Percentiles rank a stretch among this genome's conserved stretches.
Evolutionary conservation across 2,329 filamentous ascomycete species (phyloP).

Genomic region (Ilyonectria robusta): DNA sequence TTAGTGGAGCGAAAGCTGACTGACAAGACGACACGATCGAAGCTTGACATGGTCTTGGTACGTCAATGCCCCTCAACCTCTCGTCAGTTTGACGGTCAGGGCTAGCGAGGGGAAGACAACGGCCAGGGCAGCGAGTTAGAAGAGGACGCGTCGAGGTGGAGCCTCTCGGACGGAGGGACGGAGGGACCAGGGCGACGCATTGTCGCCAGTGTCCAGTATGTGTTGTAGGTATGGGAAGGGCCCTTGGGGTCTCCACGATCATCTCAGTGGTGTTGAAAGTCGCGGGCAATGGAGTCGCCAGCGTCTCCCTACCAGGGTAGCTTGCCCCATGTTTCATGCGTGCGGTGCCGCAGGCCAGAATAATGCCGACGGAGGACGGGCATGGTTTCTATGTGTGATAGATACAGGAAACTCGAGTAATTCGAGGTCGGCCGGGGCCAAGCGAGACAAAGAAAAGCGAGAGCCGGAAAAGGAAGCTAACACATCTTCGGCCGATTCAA

Average conservation of each 20-base stretch:
- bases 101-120: slow-evolving; percentile 11
- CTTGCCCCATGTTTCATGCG: slow-evolving; percentile 42
- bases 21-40: background rate
- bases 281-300: slow-evolving; percentile 38
- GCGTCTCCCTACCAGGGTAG: slow-evolving; percentile 42
- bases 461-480: slow-evolving; percentile 17
- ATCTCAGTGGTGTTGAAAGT: slow-evolving; percentile 35
- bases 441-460: slow-evolving; percentile 8
- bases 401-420: slow-evolving; percentile 25
- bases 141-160: slow-evolving; percentile 21
- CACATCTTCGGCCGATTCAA: slow-evolving; percentile 36
- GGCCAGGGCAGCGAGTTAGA: slow-evolving; percentile 18
- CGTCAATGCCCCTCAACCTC: slow-evolving; percentile 22
- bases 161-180: slow-evolving; percentile 9
- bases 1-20: slow-evolving; percentile 16
- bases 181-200: slow-evolving; percentile 7
- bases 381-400: slow-evolving; percentile 15
- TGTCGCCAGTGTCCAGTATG: slow-evolving; percentile 5
- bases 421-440: slow-evolving; percentile 10
- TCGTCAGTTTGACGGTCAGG: slow-evolving; percentile 28
- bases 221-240: slow-evolving; percentile 20
- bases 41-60: slow-evolving; percentile 17
- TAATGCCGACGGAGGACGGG: slow-evolving; percentile 28
- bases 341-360: slow-evolving; percentile 38
- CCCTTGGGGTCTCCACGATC: slow-evolving; percentile 35